phyloP scores from a whole-genome alignment of 192 early-diverging fungal species.

The Helicostylum pulchrum region DNA sequence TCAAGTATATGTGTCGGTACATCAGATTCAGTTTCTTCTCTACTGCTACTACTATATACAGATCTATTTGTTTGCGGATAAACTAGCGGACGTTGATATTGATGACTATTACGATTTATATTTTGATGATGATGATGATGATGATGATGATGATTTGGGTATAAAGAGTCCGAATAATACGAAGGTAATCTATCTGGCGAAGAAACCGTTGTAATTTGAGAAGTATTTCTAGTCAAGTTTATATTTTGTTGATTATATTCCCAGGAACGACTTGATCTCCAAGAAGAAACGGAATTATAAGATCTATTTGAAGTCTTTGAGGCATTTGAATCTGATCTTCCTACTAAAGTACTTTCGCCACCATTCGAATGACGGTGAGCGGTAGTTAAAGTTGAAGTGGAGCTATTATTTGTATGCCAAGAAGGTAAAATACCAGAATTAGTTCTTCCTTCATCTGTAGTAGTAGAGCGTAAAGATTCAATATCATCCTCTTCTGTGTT shows the following conservation, averaged over 20 bases:
- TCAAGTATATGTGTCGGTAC: conserved; percentile 11
- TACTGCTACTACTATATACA: neutral
- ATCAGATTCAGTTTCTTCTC: neutral
- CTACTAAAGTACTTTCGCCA: neutral
- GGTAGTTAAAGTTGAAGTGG: conserved; percentile 4
- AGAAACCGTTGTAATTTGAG: conserved; percentile 19
- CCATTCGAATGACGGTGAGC: neutral
- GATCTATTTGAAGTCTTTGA: conserved; percentile 24
- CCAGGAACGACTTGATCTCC: conserved; percentile 23
- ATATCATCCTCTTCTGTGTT: conserved; percentile 4
- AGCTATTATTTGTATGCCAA: neutral
- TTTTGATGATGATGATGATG: neutral
- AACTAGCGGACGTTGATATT: neutral
- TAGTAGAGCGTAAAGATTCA: neutral
- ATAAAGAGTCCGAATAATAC: neutral
- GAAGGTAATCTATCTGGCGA: conserved; percentile 6
- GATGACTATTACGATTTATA: neutral
- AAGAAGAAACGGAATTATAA: conserved; percentile 14
- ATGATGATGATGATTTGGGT: neutral
- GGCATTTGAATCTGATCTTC: conserved; percentile 24
- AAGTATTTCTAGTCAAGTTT: conserved; percentile 26
- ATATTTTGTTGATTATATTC: conserved; percentile 6
- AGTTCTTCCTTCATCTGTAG: neutral
- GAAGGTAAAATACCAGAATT: neutral
- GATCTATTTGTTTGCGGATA: neutral